Percentiles rank a stretch among this genome's conserved stretches.
Evolutionary conservation across 1,284 basidiomycete species (phyloP).

Genomic region (Malassezia brasiliensis): DNA sequence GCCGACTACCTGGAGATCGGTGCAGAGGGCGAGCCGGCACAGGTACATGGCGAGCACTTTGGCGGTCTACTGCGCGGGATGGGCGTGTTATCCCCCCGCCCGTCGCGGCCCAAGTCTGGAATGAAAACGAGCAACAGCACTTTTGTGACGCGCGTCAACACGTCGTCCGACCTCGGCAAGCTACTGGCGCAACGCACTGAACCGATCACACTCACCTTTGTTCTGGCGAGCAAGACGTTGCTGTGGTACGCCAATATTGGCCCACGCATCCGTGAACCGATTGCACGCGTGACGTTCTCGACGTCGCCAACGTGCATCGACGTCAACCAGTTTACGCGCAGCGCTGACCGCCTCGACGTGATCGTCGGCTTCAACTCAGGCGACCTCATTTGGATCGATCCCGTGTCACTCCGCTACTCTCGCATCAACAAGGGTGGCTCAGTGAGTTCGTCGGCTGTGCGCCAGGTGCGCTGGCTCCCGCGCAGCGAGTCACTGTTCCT

Average conservation of each 20-base stretch:
- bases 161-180: conserved; percentile 64
- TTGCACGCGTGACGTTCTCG: conserved; percentile 69
- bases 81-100: conserved; percentile 24
- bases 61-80: conserved; percentile 8
- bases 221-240: conserved; percentile 34
- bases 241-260: conserved; percentile 31
- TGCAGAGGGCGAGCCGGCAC: not conserved
- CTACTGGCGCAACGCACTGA: conserved; percentile 59
- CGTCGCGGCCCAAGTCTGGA: conserved; percentile 68
- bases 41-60: not conserved
- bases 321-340: conserved; percentile 68
- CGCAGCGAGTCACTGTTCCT: conserved; percentile 63
- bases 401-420: conserved; percentile 70
- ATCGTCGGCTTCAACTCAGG: conserved; percentile 86
- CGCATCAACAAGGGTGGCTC: conserved; percentile 84
- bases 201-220: conserved; percentile 48
- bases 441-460: conserved; percentile 68
- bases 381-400: conserved; percentile 69
- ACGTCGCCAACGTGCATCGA: conserved; percentile 71
- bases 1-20: conserved; percentile 1
- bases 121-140: conserved; percentile 76
- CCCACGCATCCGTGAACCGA: conserved; percentile 51
- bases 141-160: conserved; percentile 75
- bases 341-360: conserved; percentile 69
- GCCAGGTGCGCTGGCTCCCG: conserved; percentile 79